Base-by-base conservation (phyloP, 306 rosid genomes). In the Echinosophora koreensis region DNA sequence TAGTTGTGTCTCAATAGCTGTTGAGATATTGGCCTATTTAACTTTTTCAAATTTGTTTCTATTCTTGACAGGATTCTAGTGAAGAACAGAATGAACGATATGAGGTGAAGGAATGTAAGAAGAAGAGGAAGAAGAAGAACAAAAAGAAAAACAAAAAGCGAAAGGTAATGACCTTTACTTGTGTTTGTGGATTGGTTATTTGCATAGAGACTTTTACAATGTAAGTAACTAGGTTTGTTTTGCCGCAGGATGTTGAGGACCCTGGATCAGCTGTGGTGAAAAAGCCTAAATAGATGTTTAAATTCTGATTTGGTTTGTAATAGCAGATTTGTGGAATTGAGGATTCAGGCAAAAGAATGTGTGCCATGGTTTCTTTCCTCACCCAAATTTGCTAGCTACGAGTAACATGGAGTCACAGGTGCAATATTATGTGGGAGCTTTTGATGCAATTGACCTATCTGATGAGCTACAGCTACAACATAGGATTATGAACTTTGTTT, bases 111-210 rank as follows among this genome's bases (percentile, higher is more conserved):
- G 83, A 79, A 68, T n/a, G 4, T 30, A 89, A 88, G 82, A 91
- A 87, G 61, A 93, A 82, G 50, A 90, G 67, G 51, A 80, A 74
- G 17, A 79, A 76, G 64, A 82, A 76, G 30, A 57, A 70, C 22
- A 85, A 89, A 80, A 85, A 69, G 59, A 87, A 86, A 79, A 85
- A 82, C 41, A 85, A 87, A 55, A 88, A 71, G 61, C 89, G 60
- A 63, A 95, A 86, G 97, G 93, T 92, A 0, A 22, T 22, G 0
- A 22, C 1, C 49, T 34, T 42, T 79, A 57, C 34, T 38, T 51
- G 28, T 62, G 67, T 62, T 64, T 47, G 69, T 77, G 37, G 37
- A 50, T 72, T 77, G 58, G 35, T 58, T 75, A 50, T 76, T 77
- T 80, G 66, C 65, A 46, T 32, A 3, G 2, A 39, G 4, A 58